Evolutionary conservation across 1,139 yeast genomes (phyloP), one percentile per base, ranked within the genome.

Genomic region (Debaryomyces subglobosus): DNA sequence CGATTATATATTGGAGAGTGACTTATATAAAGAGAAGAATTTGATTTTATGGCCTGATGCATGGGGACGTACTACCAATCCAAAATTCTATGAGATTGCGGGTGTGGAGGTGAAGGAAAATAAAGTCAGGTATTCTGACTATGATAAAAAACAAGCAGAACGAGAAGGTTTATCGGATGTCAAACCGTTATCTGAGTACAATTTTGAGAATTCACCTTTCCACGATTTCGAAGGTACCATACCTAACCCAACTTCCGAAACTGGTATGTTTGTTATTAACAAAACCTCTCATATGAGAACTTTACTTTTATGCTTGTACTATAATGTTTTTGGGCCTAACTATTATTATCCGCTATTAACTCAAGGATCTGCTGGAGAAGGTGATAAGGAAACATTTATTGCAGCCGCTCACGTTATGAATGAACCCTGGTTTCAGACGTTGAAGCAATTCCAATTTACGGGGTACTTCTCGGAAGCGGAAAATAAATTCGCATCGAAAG

Each of bases 361-460:
- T 0, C 89, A 83, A 63, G 88, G 89, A 5, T 75, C 85, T 12
- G 87, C 88, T 1, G 89, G 89, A 23, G 87, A 84, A 64, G 89
- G 89, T 43, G 89, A 84, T 56, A 84, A 84, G 62, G 89, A 84
- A 55, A 82, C 89, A 0, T 84, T 82, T 53, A 77, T 84, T 24
- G 85, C 86, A 2, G 86, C 89, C 1, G 86, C 88, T 0, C 74
- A 72, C 47, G 84, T 74, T 0, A 58, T 82, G 54, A 57, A 67
- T 0, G 64, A 72, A 44, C 78, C 80, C 2, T 81, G 78, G 65
- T 81, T 78, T 62, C 88, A 82, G 60, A 81, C 85, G 5, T 55
- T 69, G 44, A 75, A 78, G 52, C 71, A 65, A 44, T 79, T 81
- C 54, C 60, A 61, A 45, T 84, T 85, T 73, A 68, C 80, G 15